These are phyloP conservation scores for Alternaria burnsii DNA, from an alignment of 2,329 filamentous ascomycete genomes.

Conservation along the genomic window DNA sequence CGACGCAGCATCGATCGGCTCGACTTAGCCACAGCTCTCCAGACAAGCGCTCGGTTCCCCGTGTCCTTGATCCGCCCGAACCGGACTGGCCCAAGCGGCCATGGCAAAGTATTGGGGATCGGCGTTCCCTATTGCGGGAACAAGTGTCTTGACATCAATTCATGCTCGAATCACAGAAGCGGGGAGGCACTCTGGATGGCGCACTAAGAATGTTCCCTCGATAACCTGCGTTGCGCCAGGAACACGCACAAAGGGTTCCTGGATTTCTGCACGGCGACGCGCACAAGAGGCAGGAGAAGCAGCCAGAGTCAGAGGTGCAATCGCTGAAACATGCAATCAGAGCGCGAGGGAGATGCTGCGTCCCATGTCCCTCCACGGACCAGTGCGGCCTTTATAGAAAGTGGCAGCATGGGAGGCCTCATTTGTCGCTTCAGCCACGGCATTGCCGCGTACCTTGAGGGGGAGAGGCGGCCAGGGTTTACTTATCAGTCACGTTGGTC, in stretches of 20 bases:
- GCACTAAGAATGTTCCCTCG: conserved; percentile 25
- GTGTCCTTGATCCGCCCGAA: conserved; percentile 32
- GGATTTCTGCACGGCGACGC: conserved; percentile 14
- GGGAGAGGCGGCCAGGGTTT: conserved; percentile 17
- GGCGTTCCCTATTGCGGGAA: conserved; percentile 30
- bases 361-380: conserved; percentile 13
- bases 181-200: conserved; percentile 20
- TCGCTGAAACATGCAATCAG: conserved; percentile 28
- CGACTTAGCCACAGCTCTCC: conserved; percentile 30
- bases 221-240: conserved; percentile 31
- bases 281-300: background rate
- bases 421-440: conserved; percentile 26
- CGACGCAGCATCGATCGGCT: conserved; percentile 35
- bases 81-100: conserved; percentile 28
- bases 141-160: conserved; percentile 18
- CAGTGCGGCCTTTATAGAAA: conserved; percentile 20
- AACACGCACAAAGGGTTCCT: conserved; percentile 32
- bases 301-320: conserved; percentile 14
- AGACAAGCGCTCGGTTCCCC: conserved; percentile 36
- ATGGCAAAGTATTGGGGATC: conserved; percentile 29
- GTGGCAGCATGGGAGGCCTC: conserved; percentile 16
- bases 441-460: conserved; percentile 26
- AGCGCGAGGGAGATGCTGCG: conserved; percentile 16
- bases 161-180: conserved; percentile 34
- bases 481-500: conserved; percentile 35